Conservation (phyloP, 2,329 filamentous ascomycete genomes). For the Phymatotrichopsis omnivora region DNA sequence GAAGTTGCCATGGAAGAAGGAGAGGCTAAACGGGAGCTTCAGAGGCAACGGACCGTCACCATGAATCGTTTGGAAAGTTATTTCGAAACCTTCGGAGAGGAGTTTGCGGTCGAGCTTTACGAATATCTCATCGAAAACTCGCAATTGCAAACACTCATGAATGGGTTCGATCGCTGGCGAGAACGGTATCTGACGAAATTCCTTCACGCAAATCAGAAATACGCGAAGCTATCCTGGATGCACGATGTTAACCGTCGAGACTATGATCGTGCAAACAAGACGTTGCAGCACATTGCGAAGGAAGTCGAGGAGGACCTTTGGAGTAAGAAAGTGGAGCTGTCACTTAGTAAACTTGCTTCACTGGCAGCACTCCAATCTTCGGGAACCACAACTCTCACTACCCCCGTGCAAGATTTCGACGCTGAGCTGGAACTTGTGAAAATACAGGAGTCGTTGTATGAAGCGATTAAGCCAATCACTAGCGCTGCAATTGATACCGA, state of each 20-base stretch:
- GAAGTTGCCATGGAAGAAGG: conserved; percentile 35
- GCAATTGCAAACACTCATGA: conserved; percentile 57
- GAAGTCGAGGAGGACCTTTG: conserved; percentile 69
- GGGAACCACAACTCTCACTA: conserved; percentile 36
- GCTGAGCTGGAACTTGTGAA: conserved; percentile 57
- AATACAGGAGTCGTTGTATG: conserved; percentile 70
- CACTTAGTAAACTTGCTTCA: conserved; percentile 70
- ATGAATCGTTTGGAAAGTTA: conserved; percentile 40
- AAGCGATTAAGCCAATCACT: conserved; percentile 58
- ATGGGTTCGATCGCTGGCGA: conserved; percentile 57
- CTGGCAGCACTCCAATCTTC: conserved; percentile 48
- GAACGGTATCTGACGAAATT: conserved; percentile 65
- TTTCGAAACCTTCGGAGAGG: conserved; percentile 55
- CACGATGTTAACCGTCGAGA: conserved; percentile 78
- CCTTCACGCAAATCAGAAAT: conserved; percentile 58
- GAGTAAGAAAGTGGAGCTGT: conserved; percentile 89
- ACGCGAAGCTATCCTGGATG: conserved; percentile 83
- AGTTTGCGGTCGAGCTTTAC: conserved; percentile 69
- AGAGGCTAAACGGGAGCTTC: conserved; percentile 38
- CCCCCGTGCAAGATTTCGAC: conserved; percentile 46
- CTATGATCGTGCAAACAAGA: conserved; percentile 60
- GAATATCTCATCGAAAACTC: conserved; percentile 60
- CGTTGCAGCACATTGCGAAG: conserved; percentile 59
- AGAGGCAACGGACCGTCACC: conserved; percentile 41
- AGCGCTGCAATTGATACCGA: conserved; percentile 66